Base-by-base conservation (phyloP, 1,284 basidiomycete species). In the Cystobasidiaceae sp. region DNA sequence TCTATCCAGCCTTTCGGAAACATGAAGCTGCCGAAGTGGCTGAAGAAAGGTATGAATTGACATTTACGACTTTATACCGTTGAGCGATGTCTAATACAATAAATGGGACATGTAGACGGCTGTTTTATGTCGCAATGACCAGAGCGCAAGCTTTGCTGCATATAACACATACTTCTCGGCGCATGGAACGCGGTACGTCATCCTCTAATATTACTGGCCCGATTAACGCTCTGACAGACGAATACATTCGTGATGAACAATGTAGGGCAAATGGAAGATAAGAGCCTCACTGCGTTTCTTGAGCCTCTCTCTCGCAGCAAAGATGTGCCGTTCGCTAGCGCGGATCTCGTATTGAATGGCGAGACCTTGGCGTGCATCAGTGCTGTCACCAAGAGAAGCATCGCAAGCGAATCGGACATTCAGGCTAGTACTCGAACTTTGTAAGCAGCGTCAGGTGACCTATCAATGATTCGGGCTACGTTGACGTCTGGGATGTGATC, bases 121-220 rank as follows among this genome's bases (percentile, higher is more conserved):
- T 94, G 61, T 82, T 93, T 21, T 96, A 93, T 73, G 91, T 94
- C 4, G 91, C 90, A 0, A 92, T 90, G 78, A 96, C 91, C 0
- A 84, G 91, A 9, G 91, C 91, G 0, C 87, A 93, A 74, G 80
- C 81, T 2, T 79, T 91, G 17, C 79, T 93, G 27, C 88, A 88
- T 74, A 74, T 90, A 17, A 80, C 83, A 0, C 77, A 83, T 70
- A 55, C 68, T 0, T 30, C 49, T 8, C 39, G 41, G 21, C 68
- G 66, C 48, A 77, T 70, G 74, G 67, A 67, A 11, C 71, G 70
- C 55, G 71, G 74, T 73, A 9, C 13, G 64, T 48, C 4, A 13
- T 13, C 0, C n/a, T n/a, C 4, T 4, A 15, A n/a, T n/a, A n/a
- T n/a, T n/a, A n/a, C n/a, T n/a, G n/a, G n/a, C n/a, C n/a, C n/a